phyloP scores from a whole-genome alignment of 108 stramenopile species.

The Fistulifera solaris region DNA sequence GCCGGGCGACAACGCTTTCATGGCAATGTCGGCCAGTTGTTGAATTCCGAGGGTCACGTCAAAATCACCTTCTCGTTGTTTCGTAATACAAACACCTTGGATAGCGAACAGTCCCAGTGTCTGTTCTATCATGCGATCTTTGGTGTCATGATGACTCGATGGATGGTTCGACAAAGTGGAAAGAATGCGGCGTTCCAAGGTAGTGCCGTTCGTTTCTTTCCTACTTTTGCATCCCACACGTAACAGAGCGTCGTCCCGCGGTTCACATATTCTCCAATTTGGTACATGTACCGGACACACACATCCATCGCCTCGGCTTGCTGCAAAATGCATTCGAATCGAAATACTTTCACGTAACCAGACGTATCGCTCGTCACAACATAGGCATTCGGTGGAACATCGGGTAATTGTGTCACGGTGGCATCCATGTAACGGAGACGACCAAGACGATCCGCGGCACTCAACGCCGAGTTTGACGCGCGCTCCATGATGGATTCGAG shows the following conservation, averaged over 20 bases:
- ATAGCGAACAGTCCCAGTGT: too few relatives aligned
- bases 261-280: neutral
- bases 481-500: neutral
- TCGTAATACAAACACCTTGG: too few relatives aligned
- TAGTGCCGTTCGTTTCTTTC: neutral
- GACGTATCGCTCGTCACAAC: neutral
- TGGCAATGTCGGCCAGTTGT: conserved; percentile 1
- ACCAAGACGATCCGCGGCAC: neutral
- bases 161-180: too few relatives aligned
- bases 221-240: conserved; percentile 9
- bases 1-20: neutral
- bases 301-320: neutral
- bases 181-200: too few relatives aligned
- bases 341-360: neutral
- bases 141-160: too few relatives aligned
- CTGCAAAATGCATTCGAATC: neutral
- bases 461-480: neutral
- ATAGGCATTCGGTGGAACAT: neutral
- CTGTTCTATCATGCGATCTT: too few relatives aligned
- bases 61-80: too few relatives aligned
- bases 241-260: conserved; percentile 1
- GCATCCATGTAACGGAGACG: neutral
- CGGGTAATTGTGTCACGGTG: neutral
- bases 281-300: neutral
- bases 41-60: neutral